Evolutionary conservation across 805 yeast genomes (phyloP).

Genomic region (Saturnispora ahearnii): DNA sequence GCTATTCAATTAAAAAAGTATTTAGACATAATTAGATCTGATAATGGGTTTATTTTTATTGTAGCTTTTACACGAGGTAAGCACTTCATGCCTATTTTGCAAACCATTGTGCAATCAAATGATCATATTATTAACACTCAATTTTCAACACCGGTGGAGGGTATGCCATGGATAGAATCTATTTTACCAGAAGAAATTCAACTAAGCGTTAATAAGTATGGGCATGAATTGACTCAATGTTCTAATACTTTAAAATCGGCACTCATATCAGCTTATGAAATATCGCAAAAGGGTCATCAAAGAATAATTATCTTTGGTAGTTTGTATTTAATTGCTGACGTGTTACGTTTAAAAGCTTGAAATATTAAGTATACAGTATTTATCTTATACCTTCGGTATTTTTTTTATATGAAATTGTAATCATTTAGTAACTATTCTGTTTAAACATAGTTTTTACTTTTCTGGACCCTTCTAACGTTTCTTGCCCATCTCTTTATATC

Average conservation of each 20-base stretch:
- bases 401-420: too few relatives aligned
- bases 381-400: constrained; percentile 9
- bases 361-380: not conserved
- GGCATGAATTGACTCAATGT: constrained; percentile 16
- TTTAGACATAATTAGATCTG: constrained; percentile 26
- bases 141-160: constrained; percentile 58
- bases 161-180: constrained; percentile 89
- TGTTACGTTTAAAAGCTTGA: constrained; percentile 28
- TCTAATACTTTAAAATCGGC: constrained; percentile 22
- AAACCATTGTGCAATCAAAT: constrained; percentile 41
- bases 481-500: constrained; percentile 30
- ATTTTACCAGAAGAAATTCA: constrained; percentile 29
- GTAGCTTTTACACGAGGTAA: constrained; percentile 75
- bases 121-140: constrained; percentile 56
- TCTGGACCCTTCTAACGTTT: constrained; percentile 30
- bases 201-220: constrained; percentile 7
- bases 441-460: constrained; percentile 20
- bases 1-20: constrained; percentile 61
- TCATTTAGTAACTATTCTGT: too few relatives aligned
- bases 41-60: constrained; percentile 39
- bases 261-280: constrained; percentile 18
- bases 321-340: constrained; percentile 55
- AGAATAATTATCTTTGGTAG: constrained; percentile 58
- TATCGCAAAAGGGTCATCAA: constrained; percentile 7
- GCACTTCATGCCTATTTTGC: constrained; percentile 28